Evolutionary conservation across 371 early-diverging fungal genomes (phyloP).

Genomic region (Mortierella sp.): DNA sequence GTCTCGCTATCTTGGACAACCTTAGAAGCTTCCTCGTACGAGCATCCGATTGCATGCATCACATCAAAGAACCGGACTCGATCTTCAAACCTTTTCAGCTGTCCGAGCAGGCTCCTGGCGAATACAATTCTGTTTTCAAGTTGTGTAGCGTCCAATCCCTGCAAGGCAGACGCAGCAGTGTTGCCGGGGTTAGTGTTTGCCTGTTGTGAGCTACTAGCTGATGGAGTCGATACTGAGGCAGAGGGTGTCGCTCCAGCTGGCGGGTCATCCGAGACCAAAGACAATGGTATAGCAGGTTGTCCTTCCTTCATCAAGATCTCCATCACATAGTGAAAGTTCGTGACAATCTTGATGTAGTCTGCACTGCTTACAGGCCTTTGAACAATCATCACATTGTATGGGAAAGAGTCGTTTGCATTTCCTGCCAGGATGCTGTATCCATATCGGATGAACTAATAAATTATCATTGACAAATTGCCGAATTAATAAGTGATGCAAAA

Average conservation of each 20-base stretch:
- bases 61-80: conserved; percentile 61
- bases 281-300: conserved; percentile 23
- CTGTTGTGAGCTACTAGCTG: conserved; percentile 20
- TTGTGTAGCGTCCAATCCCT: conserved; percentile 41
- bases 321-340: conserved; percentile 67
- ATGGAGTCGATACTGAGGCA: conserved; percentile 23
- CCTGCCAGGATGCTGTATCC: conserved; percentile 48
- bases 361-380: conserved; percentile 41
- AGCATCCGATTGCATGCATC: conserved; percentile 64
- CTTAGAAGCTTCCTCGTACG: conserved; percentile 63
- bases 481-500: background rate
- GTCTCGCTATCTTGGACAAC: conserved; percentile 39
- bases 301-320: conserved; percentile 66
- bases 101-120: conserved; percentile 63
- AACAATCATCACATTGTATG: conserved; percentile 61
- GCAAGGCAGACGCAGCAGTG: conserved; percentile 12
- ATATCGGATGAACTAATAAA: conserved; percentile 50
- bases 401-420: conserved; percentile 48
- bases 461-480: background rate
- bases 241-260: conserved; percentile 28
- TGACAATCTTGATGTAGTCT: conserved; percentile 59
- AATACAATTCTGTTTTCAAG: conserved; percentile 64
- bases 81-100: conserved; percentile 62
- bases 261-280: conserved; percentile 21
- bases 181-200: conserved; percentile 9